phyloP scores from a whole-genome alignment of 163 green algal species.

The Prototheca wickerhamii region DNA sequence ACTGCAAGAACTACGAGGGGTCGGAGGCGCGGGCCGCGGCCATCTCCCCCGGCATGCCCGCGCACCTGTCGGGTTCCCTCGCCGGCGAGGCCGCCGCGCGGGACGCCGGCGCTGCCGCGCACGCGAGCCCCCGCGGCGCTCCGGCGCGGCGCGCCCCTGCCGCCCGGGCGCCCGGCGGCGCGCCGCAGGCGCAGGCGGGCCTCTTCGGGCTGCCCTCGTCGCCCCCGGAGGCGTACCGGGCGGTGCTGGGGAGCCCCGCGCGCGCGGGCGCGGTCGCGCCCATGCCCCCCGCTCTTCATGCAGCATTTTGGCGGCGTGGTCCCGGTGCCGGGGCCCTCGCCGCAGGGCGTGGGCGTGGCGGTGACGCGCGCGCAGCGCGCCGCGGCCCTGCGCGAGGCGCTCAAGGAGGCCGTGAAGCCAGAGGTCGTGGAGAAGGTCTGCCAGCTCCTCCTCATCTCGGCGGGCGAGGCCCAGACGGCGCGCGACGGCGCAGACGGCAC shows the following conservation, averaged over 20 bases:
- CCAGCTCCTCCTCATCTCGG: conserved; percentile 48
- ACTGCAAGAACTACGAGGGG: conserved; percentile 86
- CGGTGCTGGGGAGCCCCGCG: too few species aligned
- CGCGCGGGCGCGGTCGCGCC: too few species aligned
- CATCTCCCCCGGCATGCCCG: background rate
- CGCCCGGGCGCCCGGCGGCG: background rate
- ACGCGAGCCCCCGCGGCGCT: background rate
- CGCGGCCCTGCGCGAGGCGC: conserved; percentile 1
- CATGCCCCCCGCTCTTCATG: background rate
- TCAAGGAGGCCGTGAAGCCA: conserved; percentile 43
- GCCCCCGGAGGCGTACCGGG: too few species aligned
- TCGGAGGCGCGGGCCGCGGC: conserved; percentile 11
- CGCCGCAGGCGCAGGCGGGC: too few species aligned
- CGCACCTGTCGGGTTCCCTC: background rate
- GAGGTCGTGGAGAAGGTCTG: conserved; percentile 55
- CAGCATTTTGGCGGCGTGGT: too few species aligned
- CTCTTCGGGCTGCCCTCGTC: too few species aligned
- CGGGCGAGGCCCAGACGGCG: too few species aligned
- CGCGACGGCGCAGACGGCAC: too few species aligned
- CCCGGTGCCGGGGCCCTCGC: too few species aligned
- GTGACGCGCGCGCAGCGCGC: background rate
- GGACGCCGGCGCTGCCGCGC: conserved; percentile 16
- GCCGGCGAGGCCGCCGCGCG: conserved; percentile 3
- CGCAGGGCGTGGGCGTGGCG: background rate
- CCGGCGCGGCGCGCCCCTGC: background rate